A percentile compares a stretch with the other conserved stretches of the same genome.
Evolutionary conservation across 1,284 basidiomycete genomes (phyloP).

Genomic region (Cutaneotrichosporon sp.): DNA sequence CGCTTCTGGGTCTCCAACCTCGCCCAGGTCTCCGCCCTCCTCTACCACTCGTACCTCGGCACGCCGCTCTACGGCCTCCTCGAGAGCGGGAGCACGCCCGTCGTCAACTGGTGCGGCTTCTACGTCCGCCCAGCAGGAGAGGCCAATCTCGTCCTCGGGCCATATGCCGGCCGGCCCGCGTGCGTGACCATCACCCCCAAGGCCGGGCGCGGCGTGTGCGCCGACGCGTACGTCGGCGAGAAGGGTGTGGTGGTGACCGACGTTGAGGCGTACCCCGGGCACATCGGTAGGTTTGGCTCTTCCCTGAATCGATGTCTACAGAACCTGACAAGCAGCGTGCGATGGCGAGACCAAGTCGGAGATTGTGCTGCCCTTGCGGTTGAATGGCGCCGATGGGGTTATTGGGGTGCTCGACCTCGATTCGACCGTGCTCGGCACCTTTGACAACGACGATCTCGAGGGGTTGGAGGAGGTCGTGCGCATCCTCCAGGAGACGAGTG

Average conservation of each 20-base stretch:
- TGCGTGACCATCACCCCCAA: conserved; percentile 73
- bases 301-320: not conserved
- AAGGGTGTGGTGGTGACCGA: conserved; percentile 67
- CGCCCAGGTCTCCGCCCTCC: conserved; percentile 74
- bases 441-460: conserved; percentile 69
- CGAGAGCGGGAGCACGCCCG: conserved; percentile 53
- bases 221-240: conserved; percentile 66
- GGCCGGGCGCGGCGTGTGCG: conserved; percentile 74
- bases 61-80: conserved; percentile 63
- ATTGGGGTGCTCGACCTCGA: conserved; percentile 84
- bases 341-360: conserved; percentile 84
- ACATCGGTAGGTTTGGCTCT: conserved; percentile 59
- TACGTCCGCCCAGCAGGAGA: conserved; percentile 67
- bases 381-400: conserved; percentile 37
- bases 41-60: conserved; percentile 73
- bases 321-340: conserved; percentile 60
- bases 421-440: conserved; percentile 69
- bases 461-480: conserved; percentile 71
- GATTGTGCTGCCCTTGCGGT: conserved; percentile 72
- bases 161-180: conserved; percentile 84
- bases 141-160: conserved; percentile 65
- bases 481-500: conserved; percentile 57
- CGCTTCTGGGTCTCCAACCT: conserved; percentile 85
- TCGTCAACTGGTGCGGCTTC: conserved; percentile 89
- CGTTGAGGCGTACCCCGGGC: conserved; percentile 77